Percentiles rank a stretch among this genome's conserved stretches.
phyloP scores from a whole-genome alignment of 1,139 yeast genomes.

The Wickerhamiella infanticola region DNA sequence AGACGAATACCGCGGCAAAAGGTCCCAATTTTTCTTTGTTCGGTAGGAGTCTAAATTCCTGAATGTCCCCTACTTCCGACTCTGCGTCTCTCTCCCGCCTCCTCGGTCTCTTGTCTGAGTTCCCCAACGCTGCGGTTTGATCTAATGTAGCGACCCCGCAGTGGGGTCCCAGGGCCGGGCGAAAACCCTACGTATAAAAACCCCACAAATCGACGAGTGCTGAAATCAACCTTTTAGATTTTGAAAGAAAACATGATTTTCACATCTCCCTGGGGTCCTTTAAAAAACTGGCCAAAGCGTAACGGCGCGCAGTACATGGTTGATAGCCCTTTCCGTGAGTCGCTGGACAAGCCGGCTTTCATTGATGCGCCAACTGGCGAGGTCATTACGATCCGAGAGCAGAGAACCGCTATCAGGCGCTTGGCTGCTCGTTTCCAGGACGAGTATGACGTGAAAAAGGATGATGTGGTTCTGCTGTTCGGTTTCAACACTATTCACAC shows the following conservation, averaged over 20 bases:
- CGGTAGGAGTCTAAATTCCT: no score
- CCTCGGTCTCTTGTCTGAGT: no score
- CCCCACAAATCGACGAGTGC: not conserved
- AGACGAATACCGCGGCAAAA: no score
- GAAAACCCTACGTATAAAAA: not conserved
- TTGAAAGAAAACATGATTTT: not conserved
- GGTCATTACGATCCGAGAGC: slow-evolving; percentile 1
- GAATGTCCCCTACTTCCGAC: no score
- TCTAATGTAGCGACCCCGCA: not conserved
- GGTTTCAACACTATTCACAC: slow-evolving; percentile 18
- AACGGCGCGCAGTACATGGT: not conserved
- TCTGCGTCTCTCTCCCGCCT: no score
- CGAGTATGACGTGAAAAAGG: slow-evolving; percentile 14
- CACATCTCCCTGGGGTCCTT: not conserved
- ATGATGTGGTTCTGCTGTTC: slow-evolving; percentile 21
- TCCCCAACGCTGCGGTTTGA: not conserved
- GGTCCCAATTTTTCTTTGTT: no score
- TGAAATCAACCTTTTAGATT: no score
- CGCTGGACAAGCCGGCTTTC: not conserved
- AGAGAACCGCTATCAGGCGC: not conserved
- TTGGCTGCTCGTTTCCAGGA: slow-evolving; percentile 12
- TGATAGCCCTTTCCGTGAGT: not conserved
- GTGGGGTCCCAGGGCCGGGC: not conserved
- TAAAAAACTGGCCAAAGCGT: not conserved
- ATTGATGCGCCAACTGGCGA: slow-evolving; percentile 5